Evolutionary conservation across 2,329 filamentous ascomycete species (phyloP), one percentile per base, ranked within the genome.

Genomic region (Colletotrichum filicis): DNA sequence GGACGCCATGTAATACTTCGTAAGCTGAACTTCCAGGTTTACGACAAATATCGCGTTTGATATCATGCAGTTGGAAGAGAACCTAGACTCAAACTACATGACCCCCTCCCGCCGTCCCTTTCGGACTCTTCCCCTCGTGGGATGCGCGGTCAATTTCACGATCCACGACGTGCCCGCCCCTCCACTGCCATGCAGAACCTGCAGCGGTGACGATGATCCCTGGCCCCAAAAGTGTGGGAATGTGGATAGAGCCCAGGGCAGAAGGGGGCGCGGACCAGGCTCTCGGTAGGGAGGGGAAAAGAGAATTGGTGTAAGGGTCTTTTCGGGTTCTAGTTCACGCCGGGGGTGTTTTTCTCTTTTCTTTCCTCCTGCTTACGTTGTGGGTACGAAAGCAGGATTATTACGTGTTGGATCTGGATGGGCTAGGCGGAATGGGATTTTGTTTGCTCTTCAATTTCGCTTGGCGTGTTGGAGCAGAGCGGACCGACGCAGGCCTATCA

Each of bases 181-280:
- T 14, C 30, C 42, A 28, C 7, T 56, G 32, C 49, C 32, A 32
- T 37, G 52, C 32, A 28, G 49, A n/a, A 14, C 9, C 22, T 69
- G 35, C 63, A 49, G 30, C 49, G 12, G 49, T 66, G 49, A 49
- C 58, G 68, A 68, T 62, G 64, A 68, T 56, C 49, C 64, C 22
- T 42, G 28, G 16, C 24, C 22, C 49, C 22, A 16, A 57, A 57
- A 7, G 14, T 42, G 14, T 42, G 37, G 37, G 37, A 42, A 57
- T 49, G 64, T 28, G 57, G 37, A 61, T 67, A 60, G 32, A 12
- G 1, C 11, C 32, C 32, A 35, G 37, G 35, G 32, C 32, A 68
- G 16, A 55, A 35, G 55, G 35, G 35, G 49, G 49, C n/a, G 9
- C 22, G 22, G 37, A 55, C 42, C 46, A 35, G 62, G 49, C 46